Percentiles rank a stretch among this genome's conserved stretches.
phyloP scores from a whole-genome alignment of 306 rosid species.

The Vigna hirtella region DNA sequence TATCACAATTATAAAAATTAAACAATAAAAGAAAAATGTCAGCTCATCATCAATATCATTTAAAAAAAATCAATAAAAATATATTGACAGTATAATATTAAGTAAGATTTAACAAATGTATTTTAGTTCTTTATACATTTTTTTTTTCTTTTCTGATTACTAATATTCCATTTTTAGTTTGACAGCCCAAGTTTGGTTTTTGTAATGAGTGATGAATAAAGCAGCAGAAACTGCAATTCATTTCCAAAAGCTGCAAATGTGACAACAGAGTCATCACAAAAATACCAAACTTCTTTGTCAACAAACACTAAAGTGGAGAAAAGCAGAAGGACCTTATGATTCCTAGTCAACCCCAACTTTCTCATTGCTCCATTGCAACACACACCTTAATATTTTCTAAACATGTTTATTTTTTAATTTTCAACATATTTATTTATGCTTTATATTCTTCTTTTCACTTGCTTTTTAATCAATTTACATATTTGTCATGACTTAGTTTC shows the following conservation, averaged over 20 bases:
- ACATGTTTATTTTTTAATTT: too few species aligned
- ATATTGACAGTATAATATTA: too few species aligned
- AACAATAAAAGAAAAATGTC: too few species aligned
- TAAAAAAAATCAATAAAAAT: too few species aligned
- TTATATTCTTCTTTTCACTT: too few species aligned
- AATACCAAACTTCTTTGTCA: not conserved
- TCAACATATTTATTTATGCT: too few species aligned
- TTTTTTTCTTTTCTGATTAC: not conserved
- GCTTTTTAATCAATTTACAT: too few species aligned
- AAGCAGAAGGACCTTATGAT: not conserved
- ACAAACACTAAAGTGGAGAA: not conserved
- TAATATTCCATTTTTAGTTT: not conserved
- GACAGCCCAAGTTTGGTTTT: not conserved
- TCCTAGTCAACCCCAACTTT: slow-evolving; percentile 1
- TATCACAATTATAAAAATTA: too few species aligned
- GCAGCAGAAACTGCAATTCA: not conserved
- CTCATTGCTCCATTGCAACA: not conserved
- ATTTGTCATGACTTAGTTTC: too few species aligned
- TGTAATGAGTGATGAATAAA: not conserved
- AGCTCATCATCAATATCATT: too few species aligned
- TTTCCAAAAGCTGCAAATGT: not conserved
- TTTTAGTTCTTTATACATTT: too few species aligned
- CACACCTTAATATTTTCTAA: not conserved
- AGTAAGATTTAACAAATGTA: too few species aligned
- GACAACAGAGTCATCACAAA: not conserved